phyloP scores from a whole-genome alignment of 169 alveolate species.

The Babesia bigemina region DNA sequence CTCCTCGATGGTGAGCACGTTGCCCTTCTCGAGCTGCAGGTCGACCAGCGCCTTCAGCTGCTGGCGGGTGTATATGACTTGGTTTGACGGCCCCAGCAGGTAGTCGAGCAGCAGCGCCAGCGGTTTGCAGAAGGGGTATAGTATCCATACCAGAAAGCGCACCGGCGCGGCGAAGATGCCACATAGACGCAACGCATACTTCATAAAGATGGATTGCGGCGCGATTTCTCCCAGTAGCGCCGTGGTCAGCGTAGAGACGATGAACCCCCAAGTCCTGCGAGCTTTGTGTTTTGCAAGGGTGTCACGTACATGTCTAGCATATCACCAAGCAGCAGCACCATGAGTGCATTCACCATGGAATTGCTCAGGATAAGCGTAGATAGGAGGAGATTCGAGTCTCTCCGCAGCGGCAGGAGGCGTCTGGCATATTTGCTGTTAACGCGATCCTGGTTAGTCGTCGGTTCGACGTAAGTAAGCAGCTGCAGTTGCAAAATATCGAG shows the following conservation, averaged over 20 bases:
- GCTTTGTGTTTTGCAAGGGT: not conserved
- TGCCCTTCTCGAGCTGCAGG: conserved; percentile 70
- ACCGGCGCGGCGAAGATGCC: conserved; percentile 81
- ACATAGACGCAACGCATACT: conserved; percentile 84
- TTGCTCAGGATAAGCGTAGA: conserved; percentile 86
- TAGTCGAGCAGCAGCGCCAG: conserved; percentile 63
- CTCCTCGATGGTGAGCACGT: conserved; percentile 71
- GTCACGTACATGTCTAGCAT: conserved; percentile 67
- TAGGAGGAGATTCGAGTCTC: conserved; percentile 82
- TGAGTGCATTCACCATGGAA: conserved; percentile 84
- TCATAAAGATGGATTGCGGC: conserved; percentile 87
- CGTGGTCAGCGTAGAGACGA: conserved; percentile 80
- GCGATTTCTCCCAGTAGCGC: conserved; percentile 87
- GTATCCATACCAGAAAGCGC: conserved; percentile 51
- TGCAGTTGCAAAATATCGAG: conserved; percentile 84
- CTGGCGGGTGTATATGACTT: conserved; percentile 68
- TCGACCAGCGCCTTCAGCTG: conserved; percentile 78
- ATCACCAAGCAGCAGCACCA: conserved; percentile 85
- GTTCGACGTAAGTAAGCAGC: conserved; percentile 77
- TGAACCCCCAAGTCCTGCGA: conserved; percentile 76
- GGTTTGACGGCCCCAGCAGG: conserved; percentile 56
- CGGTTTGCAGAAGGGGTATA: conserved; percentile 81
- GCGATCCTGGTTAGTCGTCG: conserved; percentile 72
- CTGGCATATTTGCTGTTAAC: conserved; percentile 80
- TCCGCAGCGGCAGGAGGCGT: conserved; percentile 83